These are phyloP conservation scores for Piper betle DNA, from an alignment of 164 flowering plant species.

Conservation along the genomic window DNA sequence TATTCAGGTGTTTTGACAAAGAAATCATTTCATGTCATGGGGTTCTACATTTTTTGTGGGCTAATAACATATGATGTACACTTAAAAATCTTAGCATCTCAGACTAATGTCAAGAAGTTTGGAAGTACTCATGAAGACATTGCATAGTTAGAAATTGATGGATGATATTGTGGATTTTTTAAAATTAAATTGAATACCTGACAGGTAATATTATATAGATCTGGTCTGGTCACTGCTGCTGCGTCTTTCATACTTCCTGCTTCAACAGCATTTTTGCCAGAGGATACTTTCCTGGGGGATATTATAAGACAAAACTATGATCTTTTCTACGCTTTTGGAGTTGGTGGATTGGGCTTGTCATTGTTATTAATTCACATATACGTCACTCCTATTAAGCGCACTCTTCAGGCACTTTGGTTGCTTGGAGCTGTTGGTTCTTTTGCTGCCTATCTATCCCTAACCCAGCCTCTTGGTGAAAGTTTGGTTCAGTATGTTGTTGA, in stretches of 20 bases:
- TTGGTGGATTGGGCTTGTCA: slow-evolving; percentile 78
- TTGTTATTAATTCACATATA: slow-evolving; percentile 81
- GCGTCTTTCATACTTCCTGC: slow-evolving; percentile 62
- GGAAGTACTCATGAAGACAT: neutral
- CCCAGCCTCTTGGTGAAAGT: slow-evolving; percentile 50
- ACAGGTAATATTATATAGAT: slow-evolving; percentile 74
- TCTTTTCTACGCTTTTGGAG: slow-evolving; percentile 48
- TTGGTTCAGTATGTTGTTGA: slow-evolving; percentile 55
- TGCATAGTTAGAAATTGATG: no score
- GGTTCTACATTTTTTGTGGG: no score
- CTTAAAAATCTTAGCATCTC: no score
- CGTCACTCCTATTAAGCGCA: slow-evolving; percentile 80
- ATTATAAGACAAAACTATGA: slow-evolving; percentile 32
- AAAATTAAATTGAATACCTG: neutral
- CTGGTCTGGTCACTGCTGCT: slow-evolving; percentile 81
- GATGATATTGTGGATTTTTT: no score
- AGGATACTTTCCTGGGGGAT: slow-evolving; percentile 18
- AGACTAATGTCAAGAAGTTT: no score
- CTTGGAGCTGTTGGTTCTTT: slow-evolving; percentile 71
- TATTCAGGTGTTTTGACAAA: no score
- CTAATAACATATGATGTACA: no score
- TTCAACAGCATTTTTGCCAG: slow-evolving; percentile 55
- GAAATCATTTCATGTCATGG: no score
- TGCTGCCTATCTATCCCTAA: slow-evolving; percentile 33
- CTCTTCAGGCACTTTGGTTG: slow-evolving; percentile 84